Percentiles rank a stretch among this genome's conserved stretches.
Conservation (phyloP, 345 rosid species). For the Syzygium aromaticum region DNA sequence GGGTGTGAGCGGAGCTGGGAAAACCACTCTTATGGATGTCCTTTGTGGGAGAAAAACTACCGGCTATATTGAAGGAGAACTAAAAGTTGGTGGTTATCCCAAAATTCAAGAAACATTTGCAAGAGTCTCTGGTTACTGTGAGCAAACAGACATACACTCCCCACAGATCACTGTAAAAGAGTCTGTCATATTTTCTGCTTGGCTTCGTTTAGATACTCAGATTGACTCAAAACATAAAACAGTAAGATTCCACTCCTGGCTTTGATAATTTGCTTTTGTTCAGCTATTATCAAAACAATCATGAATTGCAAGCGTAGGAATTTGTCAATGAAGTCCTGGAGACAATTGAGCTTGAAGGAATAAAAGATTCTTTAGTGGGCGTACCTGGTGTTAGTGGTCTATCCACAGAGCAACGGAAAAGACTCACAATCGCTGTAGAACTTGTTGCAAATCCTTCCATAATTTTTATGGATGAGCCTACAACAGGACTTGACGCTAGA, state of each 20-base stretch:
- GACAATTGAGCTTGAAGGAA: constrained; percentile 60
- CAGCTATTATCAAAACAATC: neutral
- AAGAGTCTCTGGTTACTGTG: constrained; percentile 77
- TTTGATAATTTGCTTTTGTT: neutral
- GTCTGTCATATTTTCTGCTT: constrained; percentile 67
- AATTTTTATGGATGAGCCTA: constrained; percentile 87
- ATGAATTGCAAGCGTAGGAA: constrained; percentile 19
- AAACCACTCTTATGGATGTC: neutral
- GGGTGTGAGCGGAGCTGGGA: constrained; percentile 88
- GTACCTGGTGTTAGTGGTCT: constrained; percentile 49
- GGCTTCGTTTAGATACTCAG: constrained; percentile 63
- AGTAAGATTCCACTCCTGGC: constrained; percentile 17
- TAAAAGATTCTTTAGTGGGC: constrained; percentile 66
- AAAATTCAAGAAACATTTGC: constrained; percentile 75
- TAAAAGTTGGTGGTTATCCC: constrained; percentile 50
- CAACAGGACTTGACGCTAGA: constrained; percentile 79
- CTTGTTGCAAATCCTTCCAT: constrained; percentile 81
- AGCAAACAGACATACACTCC: constrained; percentile 80
- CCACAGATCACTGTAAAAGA: constrained; percentile 63
- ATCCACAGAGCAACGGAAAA: constrained; percentile 73
- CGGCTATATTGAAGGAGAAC: constrained; percentile 66
- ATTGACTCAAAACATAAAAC: constrained; percentile 43
- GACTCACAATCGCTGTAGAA: constrained; percentile 74
- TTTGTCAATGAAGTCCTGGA: constrained; percentile 69
- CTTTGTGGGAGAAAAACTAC: constrained; percentile 66